Conservation (phyloP, 140 eudicot genomes). For the Stevia rebaudiana region DNA sequence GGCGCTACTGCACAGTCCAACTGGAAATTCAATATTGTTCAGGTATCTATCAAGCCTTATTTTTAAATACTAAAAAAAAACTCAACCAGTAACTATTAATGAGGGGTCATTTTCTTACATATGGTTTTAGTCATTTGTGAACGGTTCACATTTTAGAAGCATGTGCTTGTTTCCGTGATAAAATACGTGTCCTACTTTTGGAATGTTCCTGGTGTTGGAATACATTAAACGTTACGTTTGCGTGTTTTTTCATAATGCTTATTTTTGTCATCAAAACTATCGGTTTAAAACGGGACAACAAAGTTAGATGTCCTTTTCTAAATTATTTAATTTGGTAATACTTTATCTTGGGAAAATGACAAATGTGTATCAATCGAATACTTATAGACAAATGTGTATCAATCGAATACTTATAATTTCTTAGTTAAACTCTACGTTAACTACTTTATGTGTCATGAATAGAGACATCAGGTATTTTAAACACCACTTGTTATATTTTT, state of each 20-base stretch:
- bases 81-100: too few relatives aligned
- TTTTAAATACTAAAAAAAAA: background rate
- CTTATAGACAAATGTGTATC: conserved; percentile 23
- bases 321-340: conserved; percentile 10
- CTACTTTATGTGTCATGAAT: conserved; percentile 19
- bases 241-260: conserved; percentile 19
- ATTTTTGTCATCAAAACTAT: conserved; percentile 15
- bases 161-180: background rate
- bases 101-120: too few relatives aligned
- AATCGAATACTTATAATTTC: conserved; percentile 16
- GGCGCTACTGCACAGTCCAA: conserved; percentile 65
- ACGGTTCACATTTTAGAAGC: background rate
- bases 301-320: conserved; percentile 7
- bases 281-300: conserved; percentile 10
- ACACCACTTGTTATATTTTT: background rate
- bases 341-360: conserved; percentile 11
- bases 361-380: conserved; percentile 24
- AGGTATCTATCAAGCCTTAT: conserved; percentile 28
- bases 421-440: conserved; percentile 9
- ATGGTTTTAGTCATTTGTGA: background rate
- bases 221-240: conserved; percentile 13
- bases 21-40: conserved; percentile 63
- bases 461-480: background rate
- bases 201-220: conserved; percentile 11
- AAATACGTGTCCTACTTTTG: conserved; percentile 15